These are phyloP conservation scores for Hyparrhenia diplandra DNA, from an alignment of 176 grass and related monocot genomes.

Conservation along the genomic window DNA sequence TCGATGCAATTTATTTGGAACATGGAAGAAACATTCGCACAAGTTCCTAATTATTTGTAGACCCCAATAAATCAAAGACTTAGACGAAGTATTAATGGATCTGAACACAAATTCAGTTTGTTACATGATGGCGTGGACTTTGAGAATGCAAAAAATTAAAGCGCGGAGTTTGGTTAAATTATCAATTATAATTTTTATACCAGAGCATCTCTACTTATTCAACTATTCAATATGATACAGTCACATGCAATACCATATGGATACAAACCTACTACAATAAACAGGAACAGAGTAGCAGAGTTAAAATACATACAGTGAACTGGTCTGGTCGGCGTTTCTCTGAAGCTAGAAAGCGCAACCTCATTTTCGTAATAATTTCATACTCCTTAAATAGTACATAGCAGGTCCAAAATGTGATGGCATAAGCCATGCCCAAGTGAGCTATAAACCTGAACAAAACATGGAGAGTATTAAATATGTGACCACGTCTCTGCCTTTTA, in stretches of 20 bases:
- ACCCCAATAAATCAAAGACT: background rate
- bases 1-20: slow-evolving; percentile 1
- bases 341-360: slow-evolving; percentile 84
- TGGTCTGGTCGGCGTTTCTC: slow-evolving; percentile 87
- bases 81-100: background rate
- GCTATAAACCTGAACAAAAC: slow-evolving; percentile 64
- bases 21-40: background rate
- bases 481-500: background rate
- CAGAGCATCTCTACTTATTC: background rate
- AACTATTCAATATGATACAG: background rate
- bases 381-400: slow-evolving; percentile 82
- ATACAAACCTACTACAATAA: slow-evolving; percentile 10
- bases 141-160: background rate
- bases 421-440: slow-evolving; percentile 80
- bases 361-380: slow-evolving; percentile 69
- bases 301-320: slow-evolving; percentile 68
- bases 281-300: slow-evolving; percentile 7
- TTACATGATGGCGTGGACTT: background rate
- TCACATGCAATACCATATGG: background rate
- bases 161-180: background rate
- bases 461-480: slow-evolving; percentile 1
- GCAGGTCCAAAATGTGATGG: slow-evolving; percentile 96
- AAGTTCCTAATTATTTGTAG: background rate
- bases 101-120: background rate
- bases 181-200: background rate